Conservation (phyloP, 2,329 filamentous ascomycete species). For the Colletotrichum camelliae region DNA sequence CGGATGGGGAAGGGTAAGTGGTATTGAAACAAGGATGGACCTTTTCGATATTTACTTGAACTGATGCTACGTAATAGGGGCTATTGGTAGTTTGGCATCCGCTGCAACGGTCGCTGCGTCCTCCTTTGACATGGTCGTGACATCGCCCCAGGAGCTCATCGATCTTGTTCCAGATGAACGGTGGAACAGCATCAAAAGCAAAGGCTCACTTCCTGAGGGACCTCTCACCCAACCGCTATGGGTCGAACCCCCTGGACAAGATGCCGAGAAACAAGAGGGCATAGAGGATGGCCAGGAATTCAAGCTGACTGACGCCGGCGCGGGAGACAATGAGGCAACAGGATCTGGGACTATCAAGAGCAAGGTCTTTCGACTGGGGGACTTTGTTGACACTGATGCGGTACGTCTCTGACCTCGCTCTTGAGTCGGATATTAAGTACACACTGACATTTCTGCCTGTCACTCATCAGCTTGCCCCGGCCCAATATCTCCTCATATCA, state of each 20-base stretch:
- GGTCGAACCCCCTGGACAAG: constrained; percentile 1
- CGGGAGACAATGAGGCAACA: not conserved
- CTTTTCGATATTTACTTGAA: not conserved
- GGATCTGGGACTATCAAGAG: constrained; percentile 2
- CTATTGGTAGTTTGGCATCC: constrained; percentile 47
- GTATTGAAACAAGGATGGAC: constrained; percentile 18
- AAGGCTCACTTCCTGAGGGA: constrained; percentile 18
- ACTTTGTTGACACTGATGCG: constrained; percentile 26
- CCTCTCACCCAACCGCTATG: not conserved
- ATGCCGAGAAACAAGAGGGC: not conserved
- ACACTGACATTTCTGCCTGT: not conserved
- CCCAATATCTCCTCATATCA: constrained; percentile 37
- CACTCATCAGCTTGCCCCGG: constrained; percentile 39
- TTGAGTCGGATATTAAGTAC: constrained; percentile 12
- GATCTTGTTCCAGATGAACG: constrained; percentile 26
- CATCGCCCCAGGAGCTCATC: constrained; percentile 38
- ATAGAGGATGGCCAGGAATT: not conserved
- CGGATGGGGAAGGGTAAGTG: constrained; percentile 44
- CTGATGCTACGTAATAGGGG: constrained; percentile 22
- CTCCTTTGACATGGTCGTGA: constrained; percentile 48
- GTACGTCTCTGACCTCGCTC: constrained; percentile 19
- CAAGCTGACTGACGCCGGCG: not conserved
- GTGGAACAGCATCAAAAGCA: constrained; percentile 25
- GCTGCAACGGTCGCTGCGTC: constrained; percentile 52
- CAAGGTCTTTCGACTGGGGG: constrained; percentile 22